Conservation (phyloP, 352 stramenopile genomes). For the Globisporangium splendens region DNA sequence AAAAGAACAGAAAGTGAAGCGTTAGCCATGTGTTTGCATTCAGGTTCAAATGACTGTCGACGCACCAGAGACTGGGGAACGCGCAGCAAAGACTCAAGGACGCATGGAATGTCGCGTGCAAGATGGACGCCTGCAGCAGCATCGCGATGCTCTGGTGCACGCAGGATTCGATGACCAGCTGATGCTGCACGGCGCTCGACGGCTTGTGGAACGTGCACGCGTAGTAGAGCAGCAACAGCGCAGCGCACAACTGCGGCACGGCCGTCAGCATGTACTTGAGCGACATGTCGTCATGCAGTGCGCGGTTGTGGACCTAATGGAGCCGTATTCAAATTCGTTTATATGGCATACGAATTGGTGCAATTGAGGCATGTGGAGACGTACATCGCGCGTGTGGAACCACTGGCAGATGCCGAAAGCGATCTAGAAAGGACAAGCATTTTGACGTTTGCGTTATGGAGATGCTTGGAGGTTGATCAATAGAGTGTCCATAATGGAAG, state of each 20-base stretch:
- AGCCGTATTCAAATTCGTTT: not conserved
- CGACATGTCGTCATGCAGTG: slow-evolving; percentile 37
- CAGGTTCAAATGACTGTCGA: not conserved
- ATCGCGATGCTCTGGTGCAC: slow-evolving; percentile 38
- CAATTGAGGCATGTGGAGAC: slow-evolving; percentile 5
- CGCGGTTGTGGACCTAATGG: slow-evolving; percentile 30
- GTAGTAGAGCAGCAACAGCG: slow-evolving; percentile 58
- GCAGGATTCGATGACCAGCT: slow-evolving; percentile 50
- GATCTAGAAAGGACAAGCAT: slow-evolving; percentile 12
- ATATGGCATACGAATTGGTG: no score
- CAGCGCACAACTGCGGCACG: slow-evolving; percentile 39
- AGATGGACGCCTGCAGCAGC: slow-evolving; percentile 36
- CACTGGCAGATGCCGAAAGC: slow-evolving; percentile 46
- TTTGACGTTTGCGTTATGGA: no score
- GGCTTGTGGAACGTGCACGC: slow-evolving; percentile 44
- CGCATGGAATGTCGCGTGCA: slow-evolving; percentile 42
- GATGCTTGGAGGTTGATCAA: no score
- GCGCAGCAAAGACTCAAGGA: slow-evolving; percentile 53
- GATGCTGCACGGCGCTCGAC: slow-evolving; percentile 43
- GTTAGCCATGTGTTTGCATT: not conserved
- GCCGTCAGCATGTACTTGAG: slow-evolving; percentile 53
- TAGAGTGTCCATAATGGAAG: no score
- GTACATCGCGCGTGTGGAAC: slow-evolving; percentile 47
- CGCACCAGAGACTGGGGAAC: slow-evolving; percentile 45
- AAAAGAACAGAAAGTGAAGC: not conserved